Evolutionary conservation across 2,329 filamentous ascomycete genomes (phyloP).

Genomic region (Blastomyces gilchristii): DNA sequence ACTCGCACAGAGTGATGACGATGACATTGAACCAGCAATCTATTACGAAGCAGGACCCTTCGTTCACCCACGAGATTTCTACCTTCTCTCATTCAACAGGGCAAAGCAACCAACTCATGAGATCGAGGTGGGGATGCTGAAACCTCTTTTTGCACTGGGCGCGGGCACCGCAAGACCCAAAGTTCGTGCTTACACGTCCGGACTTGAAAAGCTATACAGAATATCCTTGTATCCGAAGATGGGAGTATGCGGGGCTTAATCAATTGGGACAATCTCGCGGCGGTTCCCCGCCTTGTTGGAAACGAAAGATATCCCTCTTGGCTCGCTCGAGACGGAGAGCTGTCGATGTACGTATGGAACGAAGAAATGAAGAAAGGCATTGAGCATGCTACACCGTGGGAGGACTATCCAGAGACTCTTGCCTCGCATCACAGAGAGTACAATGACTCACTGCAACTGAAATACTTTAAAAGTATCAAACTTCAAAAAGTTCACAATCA

Average conservation of each 20-base stretch:
- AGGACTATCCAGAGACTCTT: too few relatives aligned
- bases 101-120: neutral
- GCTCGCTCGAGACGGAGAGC: slow-evolving; percentile 14
- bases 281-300: slow-evolving; percentile 11
- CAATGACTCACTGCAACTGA: too few relatives aligned
- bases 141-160: neutral
- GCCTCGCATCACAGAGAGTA: too few relatives aligned
- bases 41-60: slow-evolving; percentile 9
- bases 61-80: neutral
- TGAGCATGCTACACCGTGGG: too few relatives aligned
- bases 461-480: too few relatives aligned
- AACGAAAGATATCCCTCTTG: slow-evolving; percentile 14
- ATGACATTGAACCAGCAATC: slow-evolving; percentile 2
- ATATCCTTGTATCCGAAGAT: neutral
- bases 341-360: slow-evolving; percentile 9
- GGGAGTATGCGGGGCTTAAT: neutral
- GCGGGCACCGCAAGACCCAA: neutral
- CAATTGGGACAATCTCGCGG: slow-evolving; percentile 12
- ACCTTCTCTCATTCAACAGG: neutral
- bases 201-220: neutral
- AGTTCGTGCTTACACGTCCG: neutral
- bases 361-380: slow-evolving; percentile 3
- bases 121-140: neutral
- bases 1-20: slow-evolving; percentile 1
- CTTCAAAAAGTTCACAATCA: too few relatives aligned